Conservation (phyloP, 805 yeast species). For the Metschnikowia matae region DNA sequence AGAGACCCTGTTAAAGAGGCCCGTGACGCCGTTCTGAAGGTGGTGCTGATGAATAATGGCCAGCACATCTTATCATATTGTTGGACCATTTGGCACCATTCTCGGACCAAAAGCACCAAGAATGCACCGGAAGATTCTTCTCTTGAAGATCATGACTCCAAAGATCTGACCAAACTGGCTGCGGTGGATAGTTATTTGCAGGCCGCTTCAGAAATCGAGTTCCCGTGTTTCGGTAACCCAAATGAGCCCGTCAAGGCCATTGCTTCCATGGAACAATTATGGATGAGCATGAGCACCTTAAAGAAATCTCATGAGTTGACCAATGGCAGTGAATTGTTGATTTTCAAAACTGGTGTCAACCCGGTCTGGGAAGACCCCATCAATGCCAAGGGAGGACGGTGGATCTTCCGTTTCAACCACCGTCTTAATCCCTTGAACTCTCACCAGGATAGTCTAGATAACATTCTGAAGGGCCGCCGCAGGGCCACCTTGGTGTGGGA, state of each 20-base stretch:
- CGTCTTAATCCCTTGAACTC: conserved; percentile 17
- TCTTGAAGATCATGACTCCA: conserved; percentile 12
- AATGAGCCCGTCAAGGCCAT: conserved; percentile 26
- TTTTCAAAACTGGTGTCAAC: conserved; percentile 55
- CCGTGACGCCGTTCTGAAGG: conserved; percentile 23
- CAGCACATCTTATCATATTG: conserved; percentile 44
- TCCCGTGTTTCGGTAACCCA: conserved; percentile 25
- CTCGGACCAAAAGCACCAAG: conserved; percentile 26
- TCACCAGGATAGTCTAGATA: conserved; percentile 18
- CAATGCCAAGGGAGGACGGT: conserved; percentile 58
- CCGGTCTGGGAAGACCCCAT: conserved; percentile 69
- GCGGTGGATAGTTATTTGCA: conserved; percentile 45
- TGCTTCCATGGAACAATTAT: conserved; percentile 51
- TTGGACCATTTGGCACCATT: conserved; percentile 50
- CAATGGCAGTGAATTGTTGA: conserved; percentile 49
- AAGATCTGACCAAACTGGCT: conserved; percentile 16
- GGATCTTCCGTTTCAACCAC: conserved; percentile 52
- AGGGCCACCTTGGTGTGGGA: conserved; percentile 50
- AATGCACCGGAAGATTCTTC: conserved; percentile 14
- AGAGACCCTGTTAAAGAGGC: conserved; percentile 35
- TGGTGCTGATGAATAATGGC: conserved; percentile 9
- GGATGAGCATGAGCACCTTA: conserved; percentile 41
- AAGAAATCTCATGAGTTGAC: conserved; percentile 37
- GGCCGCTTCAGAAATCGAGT: conserved; percentile 42
- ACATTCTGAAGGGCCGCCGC: conserved; percentile 24